A percentile compares a stretch with the other conserved stretches of the same genome.
Conservation (phyloP, 257 asterid genomes). For the Nicotiana tomentosiformis region DNA sequence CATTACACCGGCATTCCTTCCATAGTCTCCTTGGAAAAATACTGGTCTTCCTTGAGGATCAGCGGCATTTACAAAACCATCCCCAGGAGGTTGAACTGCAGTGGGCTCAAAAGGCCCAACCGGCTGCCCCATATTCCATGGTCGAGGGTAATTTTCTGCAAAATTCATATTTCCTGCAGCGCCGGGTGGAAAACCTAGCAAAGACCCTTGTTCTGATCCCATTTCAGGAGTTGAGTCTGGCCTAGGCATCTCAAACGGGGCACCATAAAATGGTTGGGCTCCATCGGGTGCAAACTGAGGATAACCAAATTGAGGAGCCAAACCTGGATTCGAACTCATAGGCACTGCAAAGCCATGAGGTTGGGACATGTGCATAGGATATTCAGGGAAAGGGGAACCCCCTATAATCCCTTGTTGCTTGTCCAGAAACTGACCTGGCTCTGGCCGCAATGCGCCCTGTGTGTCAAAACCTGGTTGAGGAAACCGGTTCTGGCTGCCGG, state of each 20-base stretch:
- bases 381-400: conserved; percentile 21
- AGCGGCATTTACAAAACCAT: conserved; percentile 18
- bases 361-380: conserved; percentile 25
- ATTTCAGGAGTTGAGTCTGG: conserved; percentile 51
- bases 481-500: conserved; percentile 48
- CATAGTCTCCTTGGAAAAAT: conserved; percentile 23
- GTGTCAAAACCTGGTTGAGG: conserved; percentile 59
- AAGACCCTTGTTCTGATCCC: conserved; percentile 62
- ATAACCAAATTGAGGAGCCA: conserved; percentile 63
- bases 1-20: conserved; percentile 38
- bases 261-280: conserved; percentile 54
- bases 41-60: conserved; percentile 33
- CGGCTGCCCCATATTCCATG: conserved; percentile 62
- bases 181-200: conserved; percentile 59
- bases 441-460: conserved; percentile 44
- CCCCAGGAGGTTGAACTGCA: conserved; percentile 39
- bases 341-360: conserved; percentile 37
- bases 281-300: conserved; percentile 61
- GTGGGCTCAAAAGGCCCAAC: conserved; percentile 56
- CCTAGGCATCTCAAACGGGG: conserved; percentile 58
- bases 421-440: conserved; percentile 46
- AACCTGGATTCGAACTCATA: conserved; percentile 37
- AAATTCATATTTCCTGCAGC: conserved; percentile 54
- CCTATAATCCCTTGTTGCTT: conserved; percentile 20
- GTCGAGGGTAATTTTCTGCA: conserved; percentile 56